phyloP scores from a whole-genome alignment of 495 filamentous ascomycete species.

The Tuber aestivum region DNA sequence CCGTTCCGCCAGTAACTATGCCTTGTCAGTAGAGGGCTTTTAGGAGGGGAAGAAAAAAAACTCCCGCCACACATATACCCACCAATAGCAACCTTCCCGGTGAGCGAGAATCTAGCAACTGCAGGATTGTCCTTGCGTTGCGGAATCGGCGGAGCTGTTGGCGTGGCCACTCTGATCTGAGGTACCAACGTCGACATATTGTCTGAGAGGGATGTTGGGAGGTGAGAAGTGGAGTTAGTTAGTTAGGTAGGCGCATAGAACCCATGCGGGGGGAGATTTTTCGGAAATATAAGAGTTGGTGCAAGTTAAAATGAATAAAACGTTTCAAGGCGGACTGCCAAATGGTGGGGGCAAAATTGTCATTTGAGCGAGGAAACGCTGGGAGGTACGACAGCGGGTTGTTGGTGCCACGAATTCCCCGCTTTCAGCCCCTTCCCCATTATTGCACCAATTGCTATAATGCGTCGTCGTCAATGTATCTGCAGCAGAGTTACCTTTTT shows the following conservation, averaged over 20 bases:
- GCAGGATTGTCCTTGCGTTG: conserved; percentile 16
- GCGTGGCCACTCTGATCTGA: conserved; percentile 19
- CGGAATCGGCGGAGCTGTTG: conserved; percentile 13
- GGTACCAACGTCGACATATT: conserved; percentile 17
- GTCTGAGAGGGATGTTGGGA: not conserved
- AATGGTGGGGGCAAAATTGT: not conserved
- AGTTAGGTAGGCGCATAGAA: not conserved
- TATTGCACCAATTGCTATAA: not conserved
- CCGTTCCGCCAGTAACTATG: conserved; percentile 62
- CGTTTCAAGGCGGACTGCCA: not conserved
- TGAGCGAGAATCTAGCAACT: conserved; percentile 20
- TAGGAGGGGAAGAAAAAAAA: not conserved
- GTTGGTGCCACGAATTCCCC: conserved; percentile 5
- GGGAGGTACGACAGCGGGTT: not conserved
- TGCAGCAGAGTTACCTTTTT: not conserved
- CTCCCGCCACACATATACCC: not conserved
- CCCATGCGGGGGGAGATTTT: not conserved
- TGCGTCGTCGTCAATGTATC: not conserved
- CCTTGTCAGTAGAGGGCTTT: not conserved
- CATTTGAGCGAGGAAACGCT: not conserved
- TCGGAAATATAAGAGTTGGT: conserved; percentile 3
- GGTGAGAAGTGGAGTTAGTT: not conserved
- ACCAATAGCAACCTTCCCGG: conserved; percentile 27
- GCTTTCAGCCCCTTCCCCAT: not conserved
- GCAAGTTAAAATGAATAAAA: conserved; percentile 2